Conservation (phyloP, 768 basidiomycete species). For the Rhizopogon sp. region DNA sequence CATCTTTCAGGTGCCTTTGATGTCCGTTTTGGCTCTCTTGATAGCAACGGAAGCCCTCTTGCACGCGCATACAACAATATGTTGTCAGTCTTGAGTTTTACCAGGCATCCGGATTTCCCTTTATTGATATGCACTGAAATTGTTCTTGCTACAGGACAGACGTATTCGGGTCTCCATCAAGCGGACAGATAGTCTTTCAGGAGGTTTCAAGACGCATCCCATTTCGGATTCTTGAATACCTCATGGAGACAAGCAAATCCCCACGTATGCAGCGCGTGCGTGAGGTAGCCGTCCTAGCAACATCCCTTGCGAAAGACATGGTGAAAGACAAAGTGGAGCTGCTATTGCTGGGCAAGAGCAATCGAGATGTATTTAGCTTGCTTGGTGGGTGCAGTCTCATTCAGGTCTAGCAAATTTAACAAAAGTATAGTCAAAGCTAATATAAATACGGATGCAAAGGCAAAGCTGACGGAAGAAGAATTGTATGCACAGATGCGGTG, state of each 20-base stretch:
- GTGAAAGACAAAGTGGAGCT: conserved; percentile 9
- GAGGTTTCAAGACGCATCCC: conserved; percentile 28
- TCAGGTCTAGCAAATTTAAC: background rate
- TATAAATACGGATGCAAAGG: conserved; percentile 8
- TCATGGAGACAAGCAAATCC: conserved; percentile 24
- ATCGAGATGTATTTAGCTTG: conserved; percentile 20
- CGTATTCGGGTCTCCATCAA: conserved; percentile 7
- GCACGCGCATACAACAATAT: conserved; percentile 3
- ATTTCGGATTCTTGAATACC: conserved; percentile 25
- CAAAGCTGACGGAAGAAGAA: conserved; percentile 14
- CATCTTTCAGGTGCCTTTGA: conserved; percentile 16
- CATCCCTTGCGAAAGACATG: conserved; percentile 5
- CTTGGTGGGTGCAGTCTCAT: conserved; percentile 30
- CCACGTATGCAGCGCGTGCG: conserved; percentile 9
- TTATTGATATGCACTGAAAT: background rate
- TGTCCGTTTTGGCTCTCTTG: conserved; percentile 40
- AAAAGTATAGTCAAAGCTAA: too few species aligned
- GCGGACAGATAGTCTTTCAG: conserved; percentile 23
- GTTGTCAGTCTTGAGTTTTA: background rate
- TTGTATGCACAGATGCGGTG: conserved; percentile 14
- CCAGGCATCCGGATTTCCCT: too few species aligned
- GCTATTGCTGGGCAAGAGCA: conserved; percentile 3
- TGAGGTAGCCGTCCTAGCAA: background rate
- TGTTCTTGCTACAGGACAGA: conserved; percentile 1
- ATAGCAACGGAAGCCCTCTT: conserved; percentile 7